A percentile compares a stretch with the other conserved stretches of the same genome.
These are phyloP conservation scores for Trametes meyenii DNA, from an alignment of 768 basidiomycete species.

Conservation along the genomic window DNA sequence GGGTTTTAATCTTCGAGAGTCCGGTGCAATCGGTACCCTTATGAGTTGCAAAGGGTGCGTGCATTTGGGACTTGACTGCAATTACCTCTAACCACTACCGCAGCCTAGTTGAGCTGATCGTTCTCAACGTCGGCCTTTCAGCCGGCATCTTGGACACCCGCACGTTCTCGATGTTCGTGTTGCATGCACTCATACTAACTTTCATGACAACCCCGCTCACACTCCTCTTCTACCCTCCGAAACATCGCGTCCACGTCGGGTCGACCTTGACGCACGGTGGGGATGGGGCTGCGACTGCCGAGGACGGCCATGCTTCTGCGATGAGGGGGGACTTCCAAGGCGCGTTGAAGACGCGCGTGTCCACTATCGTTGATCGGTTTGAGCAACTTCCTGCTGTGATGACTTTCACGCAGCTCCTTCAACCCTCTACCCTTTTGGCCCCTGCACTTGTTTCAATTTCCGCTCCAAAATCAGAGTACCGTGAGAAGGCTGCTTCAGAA, in stretches of 20 bases:
- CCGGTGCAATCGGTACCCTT: slow-evolving; percentile 79
- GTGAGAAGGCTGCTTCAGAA: slow-evolving; percentile 33
- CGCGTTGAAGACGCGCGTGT: slow-evolving; percentile 58
- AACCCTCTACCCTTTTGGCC: slow-evolving; percentile 31
- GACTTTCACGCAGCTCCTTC: slow-evolving; percentile 78
- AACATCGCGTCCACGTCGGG: slow-evolving; percentile 48
- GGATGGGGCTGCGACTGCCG: not conserved
- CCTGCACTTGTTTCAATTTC: not conserved
- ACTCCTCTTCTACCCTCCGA: slow-evolving; percentile 72
- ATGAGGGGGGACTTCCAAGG: slow-evolving; percentile 33
- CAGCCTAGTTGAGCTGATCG: slow-evolving; percentile 84
- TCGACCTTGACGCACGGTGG: slow-evolving; percentile 22
- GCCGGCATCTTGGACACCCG: slow-evolving; percentile 64
- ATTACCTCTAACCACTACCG: not conserved
- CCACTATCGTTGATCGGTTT: slow-evolving; percentile 75
- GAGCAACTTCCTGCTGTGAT: slow-evolving; percentile 83
- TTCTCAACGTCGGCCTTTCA: slow-evolving; percentile 82
- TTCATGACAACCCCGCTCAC: slow-evolving; percentile 87
- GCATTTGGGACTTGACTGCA: not conserved
- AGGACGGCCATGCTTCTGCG: not conserved
- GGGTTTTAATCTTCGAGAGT: slow-evolving; percentile 77
- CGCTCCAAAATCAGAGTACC: slow-evolving; percentile 16
- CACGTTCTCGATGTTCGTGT: slow-evolving; percentile 89
- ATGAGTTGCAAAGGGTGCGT: slow-evolving; percentile 90
- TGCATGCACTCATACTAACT: slow-evolving; percentile 75